Percentiles rank a stretch among this genome's conserved stretches.
These are phyloP conservation scores for Saccharomycopsis fermentans DNA, from an alignment of 805 yeast genomes.

Conservation along the genomic window DNA sequence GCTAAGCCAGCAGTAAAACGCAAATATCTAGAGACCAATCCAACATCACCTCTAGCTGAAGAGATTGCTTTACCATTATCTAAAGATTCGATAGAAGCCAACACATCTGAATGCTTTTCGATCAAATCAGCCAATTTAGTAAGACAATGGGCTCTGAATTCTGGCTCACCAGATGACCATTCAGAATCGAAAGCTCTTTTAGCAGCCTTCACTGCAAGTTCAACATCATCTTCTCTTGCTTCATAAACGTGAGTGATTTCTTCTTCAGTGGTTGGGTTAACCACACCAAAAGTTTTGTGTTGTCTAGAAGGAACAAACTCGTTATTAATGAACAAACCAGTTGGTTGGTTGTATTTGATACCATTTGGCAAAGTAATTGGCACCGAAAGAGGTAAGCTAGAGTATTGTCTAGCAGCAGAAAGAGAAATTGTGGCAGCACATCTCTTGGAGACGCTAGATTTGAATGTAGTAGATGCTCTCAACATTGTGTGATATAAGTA, in stretches of 20 bases:
- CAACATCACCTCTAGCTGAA: conserved; percentile 59
- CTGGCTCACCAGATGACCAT: conserved; percentile 55
- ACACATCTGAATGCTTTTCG: conserved; percentile 50
- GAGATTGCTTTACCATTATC: conserved; percentile 71
- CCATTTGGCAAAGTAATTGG: conserved; percentile 59
- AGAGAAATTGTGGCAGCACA: neutral
- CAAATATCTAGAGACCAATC: conserved; percentile 51
- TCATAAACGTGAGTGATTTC: conserved; percentile 47
- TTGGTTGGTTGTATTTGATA: conserved; percentile 60
- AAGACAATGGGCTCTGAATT: conserved; percentile 41
- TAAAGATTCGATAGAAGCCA: conserved; percentile 59
- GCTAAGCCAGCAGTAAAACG: conserved; percentile 69
- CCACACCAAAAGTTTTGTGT: conserved; percentile 44
- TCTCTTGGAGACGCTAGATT: neutral
- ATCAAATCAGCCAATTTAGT: conserved; percentile 58
- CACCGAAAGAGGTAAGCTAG: conserved; percentile 34
- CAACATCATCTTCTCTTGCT: conserved; percentile 54
- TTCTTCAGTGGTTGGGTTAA: conserved; percentile 56
- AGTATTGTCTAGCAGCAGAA: conserved; percentile 19
- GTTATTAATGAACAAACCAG: conserved; percentile 81
- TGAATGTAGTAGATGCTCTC: conserved; percentile 12
- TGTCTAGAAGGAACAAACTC: conserved; percentile 55
- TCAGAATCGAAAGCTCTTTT: conserved; percentile 44
- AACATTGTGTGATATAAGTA: conserved; percentile 8
- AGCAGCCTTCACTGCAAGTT: conserved; percentile 60